These are phyloP conservation scores for Trifolium subterraneum DNA, from an alignment of 306 rosid genomes.

Conservation along the genomic window DNA sequence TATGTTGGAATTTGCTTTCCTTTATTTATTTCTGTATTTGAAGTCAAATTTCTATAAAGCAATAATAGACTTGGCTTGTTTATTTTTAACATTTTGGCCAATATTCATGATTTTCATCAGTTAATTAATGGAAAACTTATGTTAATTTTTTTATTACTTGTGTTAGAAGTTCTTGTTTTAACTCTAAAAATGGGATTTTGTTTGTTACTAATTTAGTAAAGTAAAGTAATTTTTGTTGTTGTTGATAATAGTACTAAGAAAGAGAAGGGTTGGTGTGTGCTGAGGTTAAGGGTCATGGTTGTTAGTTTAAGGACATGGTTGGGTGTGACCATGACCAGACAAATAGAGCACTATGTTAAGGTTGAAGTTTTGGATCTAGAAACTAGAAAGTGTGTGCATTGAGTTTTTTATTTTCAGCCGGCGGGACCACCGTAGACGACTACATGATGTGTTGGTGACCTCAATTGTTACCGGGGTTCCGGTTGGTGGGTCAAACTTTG, in stretches of 20 bases:
- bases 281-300: slow-evolving; percentile 37
- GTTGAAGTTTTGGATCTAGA: slow-evolving; percentile 38
- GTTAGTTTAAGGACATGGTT: slow-evolving; percentile 43
- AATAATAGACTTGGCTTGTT: slow-evolving; percentile 16
- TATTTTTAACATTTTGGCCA: slow-evolving; percentile 13
- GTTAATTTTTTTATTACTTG: no score
- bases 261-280: slow-evolving; percentile 19
- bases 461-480: slow-evolving; percentile 31
- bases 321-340: not conserved
- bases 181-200: not conserved
- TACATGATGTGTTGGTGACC: slow-evolving; percentile 34
- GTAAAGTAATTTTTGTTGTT: no score
- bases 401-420: slow-evolving; percentile 36
- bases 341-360: slow-evolving; percentile 7
- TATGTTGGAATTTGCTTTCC: slow-evolving; percentile 7
- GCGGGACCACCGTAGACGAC: slow-evolving; percentile 35
- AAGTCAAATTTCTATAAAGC: slow-evolving; percentile 46
- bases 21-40: slow-evolving; percentile 23
- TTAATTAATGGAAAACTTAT: no score
- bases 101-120: not conserved
- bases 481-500: slow-evolving; percentile 2
- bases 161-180: no score
- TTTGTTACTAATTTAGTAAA: no score
- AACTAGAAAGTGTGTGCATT: slow-evolving; percentile 50
- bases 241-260: not conserved